Conservation (phyloP, 2,329 filamentous ascomycete genomes). For the Arthrocladium fulminans region DNA sequence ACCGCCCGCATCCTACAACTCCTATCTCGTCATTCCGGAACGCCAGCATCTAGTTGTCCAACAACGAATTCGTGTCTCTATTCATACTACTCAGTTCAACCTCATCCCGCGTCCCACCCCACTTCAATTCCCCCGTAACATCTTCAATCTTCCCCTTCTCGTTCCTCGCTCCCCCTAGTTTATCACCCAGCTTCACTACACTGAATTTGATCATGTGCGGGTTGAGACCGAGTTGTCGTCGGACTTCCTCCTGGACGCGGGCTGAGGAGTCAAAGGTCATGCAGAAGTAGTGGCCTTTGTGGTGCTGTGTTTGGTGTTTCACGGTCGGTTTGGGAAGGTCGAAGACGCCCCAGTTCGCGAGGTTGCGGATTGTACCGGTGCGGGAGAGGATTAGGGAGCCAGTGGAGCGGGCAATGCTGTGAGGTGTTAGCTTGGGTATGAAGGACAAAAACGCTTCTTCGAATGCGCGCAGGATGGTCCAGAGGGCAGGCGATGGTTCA, state of each 20-base stretch:
- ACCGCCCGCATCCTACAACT: not conserved
- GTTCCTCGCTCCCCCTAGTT: slow-evolving; percentile 48
- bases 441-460: too few species aligned
- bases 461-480: too few species aligned
- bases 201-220: slow-evolving; percentile 82
- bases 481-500: too few species aligned
- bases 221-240: slow-evolving; percentile 69
- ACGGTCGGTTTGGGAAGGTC: slow-evolving; percentile 70
- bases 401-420: slow-evolving; percentile 76
- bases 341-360: slow-evolving; percentile 93
- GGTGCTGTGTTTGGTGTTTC: slow-evolving; percentile 74
- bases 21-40: not conserved
- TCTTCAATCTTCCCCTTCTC: slow-evolving; percentile 47
- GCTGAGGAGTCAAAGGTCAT: slow-evolving; percentile 87
- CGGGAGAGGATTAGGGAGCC: slow-evolving; percentile 73
- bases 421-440: slow-evolving; percentile 15
- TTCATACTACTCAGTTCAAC: too few species aligned
- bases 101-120: slow-evolving; percentile 28
- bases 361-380: slow-evolving; percentile 81
- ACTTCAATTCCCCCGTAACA: slow-evolving; percentile 47
- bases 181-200: slow-evolving; percentile 73
- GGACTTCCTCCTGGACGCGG: slow-evolving; percentile 63
- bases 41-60: not conserved
- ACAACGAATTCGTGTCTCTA: too few species aligned
- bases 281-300: slow-evolving; percentile 89